These are phyloP conservation scores for Fusarium domesticum DNA, from an alignment of 2,329 filamentous ascomycete genomes.

Conservation along the genomic window DNA sequence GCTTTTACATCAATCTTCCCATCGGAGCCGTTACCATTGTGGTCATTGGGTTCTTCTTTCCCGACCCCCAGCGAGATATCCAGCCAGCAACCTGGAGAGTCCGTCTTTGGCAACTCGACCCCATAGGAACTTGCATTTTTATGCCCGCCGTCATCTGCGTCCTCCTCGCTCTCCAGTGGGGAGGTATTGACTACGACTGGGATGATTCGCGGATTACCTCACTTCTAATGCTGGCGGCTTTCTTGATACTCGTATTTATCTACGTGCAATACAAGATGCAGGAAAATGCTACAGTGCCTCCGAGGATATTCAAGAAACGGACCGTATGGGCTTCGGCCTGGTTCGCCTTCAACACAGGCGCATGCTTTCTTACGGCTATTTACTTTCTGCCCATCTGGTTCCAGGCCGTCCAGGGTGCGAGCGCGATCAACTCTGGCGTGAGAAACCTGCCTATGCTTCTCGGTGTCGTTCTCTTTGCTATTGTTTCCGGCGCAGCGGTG, in stretches of 20 bases:
- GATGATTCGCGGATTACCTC: constrained; percentile 22
- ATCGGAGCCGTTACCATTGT: constrained; percentile 35
- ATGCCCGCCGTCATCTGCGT: constrained; percentile 43
- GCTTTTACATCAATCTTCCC: constrained; percentile 41
- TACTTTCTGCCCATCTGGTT: constrained; percentile 48
- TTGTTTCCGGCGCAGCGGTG: constrained; percentile 35
- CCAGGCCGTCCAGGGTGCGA: constrained; percentile 42
- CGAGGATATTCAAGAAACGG: constrained; percentile 40
- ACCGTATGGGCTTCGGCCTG: constrained; percentile 37
- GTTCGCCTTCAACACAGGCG: constrained; percentile 40
- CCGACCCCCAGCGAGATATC: constrained; percentile 25
- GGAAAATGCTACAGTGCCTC: constrained; percentile 44
- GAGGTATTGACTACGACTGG: constrained; percentile 38
- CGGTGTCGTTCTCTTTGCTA: constrained; percentile 34
- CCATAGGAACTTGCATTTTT: constrained; percentile 33
- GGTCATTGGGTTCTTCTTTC: constrained; percentile 32
- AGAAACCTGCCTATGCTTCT: constrained; percentile 42
- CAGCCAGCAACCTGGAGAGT: constrained; percentile 25
- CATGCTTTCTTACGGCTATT: constrained; percentile 31
- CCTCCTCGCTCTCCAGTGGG: constrained; percentile 51
- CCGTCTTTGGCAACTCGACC: constrained; percentile 29
- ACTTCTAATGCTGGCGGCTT: constrained; percentile 32
- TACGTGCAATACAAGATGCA: constrained; percentile 38
- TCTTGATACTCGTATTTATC: constrained; percentile 37
- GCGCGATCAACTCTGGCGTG: constrained; percentile 39